These are phyloP conservation scores for Solanum megistacrolobum DNA, from an alignment of 257 asterid genomes.

Conservation along the genomic window DNA sequence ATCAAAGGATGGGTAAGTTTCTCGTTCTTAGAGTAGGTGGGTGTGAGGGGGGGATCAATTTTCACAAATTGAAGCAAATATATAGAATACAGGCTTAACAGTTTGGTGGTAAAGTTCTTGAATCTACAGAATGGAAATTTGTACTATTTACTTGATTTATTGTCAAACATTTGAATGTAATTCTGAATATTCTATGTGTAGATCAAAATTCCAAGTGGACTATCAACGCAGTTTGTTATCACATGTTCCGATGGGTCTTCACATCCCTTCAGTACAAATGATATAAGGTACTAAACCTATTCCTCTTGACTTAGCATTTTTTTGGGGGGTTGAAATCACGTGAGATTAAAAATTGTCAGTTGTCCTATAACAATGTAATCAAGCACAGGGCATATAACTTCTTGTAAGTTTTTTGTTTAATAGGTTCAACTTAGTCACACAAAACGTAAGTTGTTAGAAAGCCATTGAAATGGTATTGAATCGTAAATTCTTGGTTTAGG, in stretches of 20 bases:
- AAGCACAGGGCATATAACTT: not conserved
- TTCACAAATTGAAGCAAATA: not conserved
- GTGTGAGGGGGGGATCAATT: not conserved
- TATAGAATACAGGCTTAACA: not conserved
- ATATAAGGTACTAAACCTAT: slow-evolving; percentile 45
- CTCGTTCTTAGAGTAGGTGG: not conserved
- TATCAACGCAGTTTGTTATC: slow-evolving; percentile 76
- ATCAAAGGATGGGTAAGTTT: not conserved
- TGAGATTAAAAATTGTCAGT: not conserved
- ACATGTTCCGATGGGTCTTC: slow-evolving; percentile 71
- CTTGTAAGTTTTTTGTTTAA: not conserved
- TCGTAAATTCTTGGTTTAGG: not conserved
- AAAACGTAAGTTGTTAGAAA: not conserved
- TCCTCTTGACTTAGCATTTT: not conserved
- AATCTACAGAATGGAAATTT: not conserved
- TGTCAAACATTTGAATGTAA: not conserved
- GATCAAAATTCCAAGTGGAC: slow-evolving; percentile 89
- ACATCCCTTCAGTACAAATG: slow-evolving; percentile 76
- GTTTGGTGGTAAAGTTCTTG: not conserved
- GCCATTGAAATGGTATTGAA: not conserved
- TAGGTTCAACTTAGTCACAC: not conserved
- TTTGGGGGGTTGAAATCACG: not conserved
- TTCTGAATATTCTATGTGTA: slow-evolving; percentile 21
- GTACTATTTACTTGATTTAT: not conserved
- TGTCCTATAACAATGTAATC: not conserved